Percentiles rank a stretch among this genome's conserved stretches.
phyloP scores from a whole-genome alignment of 2,329 filamentous ascomycete genomes.

The Trichoderma asperellum region DNA sequence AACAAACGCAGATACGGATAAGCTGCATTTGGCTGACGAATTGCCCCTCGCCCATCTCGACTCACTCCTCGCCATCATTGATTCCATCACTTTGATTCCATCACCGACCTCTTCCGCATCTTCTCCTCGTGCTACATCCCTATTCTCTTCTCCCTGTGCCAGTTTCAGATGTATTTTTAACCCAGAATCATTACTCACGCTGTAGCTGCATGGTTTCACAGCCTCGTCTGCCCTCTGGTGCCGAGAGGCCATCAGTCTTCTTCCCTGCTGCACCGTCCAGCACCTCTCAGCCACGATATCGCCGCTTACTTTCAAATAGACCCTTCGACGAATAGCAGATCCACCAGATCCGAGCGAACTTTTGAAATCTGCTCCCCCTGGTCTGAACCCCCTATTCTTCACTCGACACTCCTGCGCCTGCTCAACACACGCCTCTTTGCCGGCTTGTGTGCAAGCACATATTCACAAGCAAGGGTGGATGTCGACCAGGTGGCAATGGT shows the following conservation, averaged over 20 bases:
- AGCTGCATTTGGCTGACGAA: background rate
- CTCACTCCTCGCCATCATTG: background rate
- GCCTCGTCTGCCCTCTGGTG: slow-evolving; percentile 15
- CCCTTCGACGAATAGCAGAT: background rate
- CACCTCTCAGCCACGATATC: background rate
- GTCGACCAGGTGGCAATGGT: slow-evolving; percentile 32
- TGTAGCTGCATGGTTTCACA: background rate
- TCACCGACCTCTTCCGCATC: slow-evolving; percentile 12
- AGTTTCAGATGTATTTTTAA: slow-evolving; percentile 4
- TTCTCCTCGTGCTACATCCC: slow-evolving; percentile 1
- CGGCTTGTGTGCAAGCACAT: background rate
- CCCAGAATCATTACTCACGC: background rate
- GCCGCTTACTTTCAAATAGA: background rate
- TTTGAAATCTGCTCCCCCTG: background rate
- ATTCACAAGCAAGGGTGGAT: background rate
- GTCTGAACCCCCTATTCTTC: background rate
- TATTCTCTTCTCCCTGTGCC: slow-evolving; percentile 11
- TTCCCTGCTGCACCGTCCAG: background rate
- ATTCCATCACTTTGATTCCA: slow-evolving; percentile 1
- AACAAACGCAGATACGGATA: slow-evolving; percentile 8
- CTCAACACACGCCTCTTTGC: slow-evolving; percentile 19
- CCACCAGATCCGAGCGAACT: slow-evolving; percentile 1
- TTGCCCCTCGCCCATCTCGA: background rate
- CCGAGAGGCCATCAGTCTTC: slow-evolving; percentile 12
- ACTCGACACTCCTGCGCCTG: slow-evolving; percentile 3